Conservation (phyloP, 306 rosid species). For the Fagus crenata region DNA sequence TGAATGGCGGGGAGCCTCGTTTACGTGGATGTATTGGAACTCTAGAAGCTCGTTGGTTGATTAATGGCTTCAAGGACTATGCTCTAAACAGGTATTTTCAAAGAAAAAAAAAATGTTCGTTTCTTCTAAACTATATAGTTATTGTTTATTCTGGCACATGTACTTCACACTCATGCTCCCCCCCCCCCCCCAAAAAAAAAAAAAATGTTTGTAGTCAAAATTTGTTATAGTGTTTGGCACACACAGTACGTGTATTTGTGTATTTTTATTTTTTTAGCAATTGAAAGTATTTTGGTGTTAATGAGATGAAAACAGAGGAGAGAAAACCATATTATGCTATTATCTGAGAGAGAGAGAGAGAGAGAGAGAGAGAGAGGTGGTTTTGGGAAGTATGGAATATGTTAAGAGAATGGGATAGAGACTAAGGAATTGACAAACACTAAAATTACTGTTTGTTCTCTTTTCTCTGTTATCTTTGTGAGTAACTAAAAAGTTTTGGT, state of each 20-base stretch:
- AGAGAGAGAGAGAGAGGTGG: not conserved
- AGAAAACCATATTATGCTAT: no score
- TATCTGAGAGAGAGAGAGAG: no score
- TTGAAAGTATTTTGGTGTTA: not conserved
- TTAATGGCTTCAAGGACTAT: slow-evolving; percentile 81
- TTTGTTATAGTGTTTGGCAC: no score
- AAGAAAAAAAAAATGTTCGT: not conserved
- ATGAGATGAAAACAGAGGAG: not conserved
- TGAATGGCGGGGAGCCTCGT: slow-evolving; percentile 89
- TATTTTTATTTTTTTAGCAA: not conserved
- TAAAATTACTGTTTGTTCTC: not conserved
- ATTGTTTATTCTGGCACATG: not conserved
- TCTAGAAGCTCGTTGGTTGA: slow-evolving; percentile 72
- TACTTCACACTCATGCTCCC: not conserved
- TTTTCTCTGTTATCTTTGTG: not conserved
- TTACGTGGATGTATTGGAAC: slow-evolving; percentile 98
- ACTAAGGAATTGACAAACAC: not conserved
- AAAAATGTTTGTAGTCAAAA: no score
- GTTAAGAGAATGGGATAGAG: not conserved
- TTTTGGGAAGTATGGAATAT: not conserved
- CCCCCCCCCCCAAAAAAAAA: no score
- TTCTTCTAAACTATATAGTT: not conserved
- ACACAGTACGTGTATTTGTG: not conserved
- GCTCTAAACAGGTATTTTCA: slow-evolving; percentile 69
- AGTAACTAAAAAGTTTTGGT: no score